A percentile compares a stretch with the other conserved stretches of the same genome.
Conservation (phyloP, 2,329 filamentous ascomycete genomes). For the Fusarium ramigenum region DNA sequence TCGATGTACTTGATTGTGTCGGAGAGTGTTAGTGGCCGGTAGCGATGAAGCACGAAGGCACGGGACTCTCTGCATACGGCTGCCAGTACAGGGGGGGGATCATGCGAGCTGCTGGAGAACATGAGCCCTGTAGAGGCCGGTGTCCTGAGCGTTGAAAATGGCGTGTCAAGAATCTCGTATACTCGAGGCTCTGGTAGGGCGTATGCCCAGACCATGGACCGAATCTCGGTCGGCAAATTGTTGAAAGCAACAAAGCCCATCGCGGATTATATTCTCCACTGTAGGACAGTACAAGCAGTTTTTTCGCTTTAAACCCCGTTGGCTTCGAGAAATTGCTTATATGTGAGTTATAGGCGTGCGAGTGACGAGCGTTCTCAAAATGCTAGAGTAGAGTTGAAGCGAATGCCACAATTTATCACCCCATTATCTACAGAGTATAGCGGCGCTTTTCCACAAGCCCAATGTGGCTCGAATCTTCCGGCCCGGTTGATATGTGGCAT, state of each 20-base stretch:
- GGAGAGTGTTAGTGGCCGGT: constrained; percentile 22
- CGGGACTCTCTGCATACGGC: constrained; percentile 24
- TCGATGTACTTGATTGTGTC: constrained; percentile 30
- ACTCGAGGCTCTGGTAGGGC: constrained; percentile 32
- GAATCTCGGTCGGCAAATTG: constrained; percentile 30
- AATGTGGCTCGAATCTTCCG: constrained; percentile 20
- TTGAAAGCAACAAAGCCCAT: constrained; percentile 23
- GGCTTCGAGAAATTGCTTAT: constrained; percentile 1
- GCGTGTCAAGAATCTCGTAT: constrained; percentile 35
- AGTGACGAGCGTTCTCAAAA: not conserved
- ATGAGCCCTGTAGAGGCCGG: constrained; percentile 25
- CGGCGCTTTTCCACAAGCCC: constrained; percentile 1
- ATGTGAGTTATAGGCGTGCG: not conserved
- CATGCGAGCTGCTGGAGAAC: constrained; percentile 31
- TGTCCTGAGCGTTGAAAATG: constrained; percentile 31
- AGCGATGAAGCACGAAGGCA: constrained; percentile 20
- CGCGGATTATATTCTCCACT: not conserved
- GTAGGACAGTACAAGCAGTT: not conserved
- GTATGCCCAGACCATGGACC: constrained; percentile 31
- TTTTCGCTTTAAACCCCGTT: not conserved
- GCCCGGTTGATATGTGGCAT: constrained; percentile 9
- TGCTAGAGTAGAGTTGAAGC: not conserved
- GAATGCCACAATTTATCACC: constrained; percentile 18
- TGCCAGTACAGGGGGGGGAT: constrained; percentile 23
- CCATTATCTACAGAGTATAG: constrained; percentile 31